Evolutionary conservation across 352 stramenopile species (phyloP), one percentile per base, ranked within the genome.

Genomic region (Elongisporangium undulatum): DNA sequence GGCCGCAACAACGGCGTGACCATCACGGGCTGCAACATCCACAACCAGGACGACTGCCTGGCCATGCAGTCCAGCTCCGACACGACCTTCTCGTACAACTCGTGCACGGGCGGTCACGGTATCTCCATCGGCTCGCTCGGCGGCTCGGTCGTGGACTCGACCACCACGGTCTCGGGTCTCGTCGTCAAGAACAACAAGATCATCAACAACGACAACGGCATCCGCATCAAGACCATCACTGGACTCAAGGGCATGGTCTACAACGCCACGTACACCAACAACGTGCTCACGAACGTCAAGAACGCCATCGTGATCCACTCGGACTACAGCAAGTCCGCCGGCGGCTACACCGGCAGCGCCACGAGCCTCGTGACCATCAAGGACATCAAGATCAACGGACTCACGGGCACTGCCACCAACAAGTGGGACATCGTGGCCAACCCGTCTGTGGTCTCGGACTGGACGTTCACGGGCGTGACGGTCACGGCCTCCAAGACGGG

Each of bases 51-150:
- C 49, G 64, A 71, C 51, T 71, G 64, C 41, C 58, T 74, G 23
- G 53, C 45, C 34, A 59, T 52, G 34, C 55, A 59, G 55, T 29
- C 39, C n/a, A 60, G 55, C 55, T 54, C 38, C 60, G 53, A 60
- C 39, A 60, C 55, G 22, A 24, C 53, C 50, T 64, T 64, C 51
- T 38, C 22, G 51, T 49, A 50, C 51, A 64, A 64, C 59, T 53
- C 54, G 21, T 64, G 58, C 52, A 59, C 51, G n/a, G 53, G 59
- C 16, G 59, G 59, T 34, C 58, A 64, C 51, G 66, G 69, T 2
- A 66, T 77, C 56, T 77, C 69, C 8, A 67, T 77, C 51, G 66
- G 69, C 38, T 77, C 69, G 45, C 34, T 77, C 24, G 69, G 66
- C 17, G 69, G 63, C 17, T 9, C 22, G 2, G 49, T 49, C 1